Base-by-base conservation (phyloP, 2,329 filamentous ascomycete species). In the Sporothrix luriei region DNA sequence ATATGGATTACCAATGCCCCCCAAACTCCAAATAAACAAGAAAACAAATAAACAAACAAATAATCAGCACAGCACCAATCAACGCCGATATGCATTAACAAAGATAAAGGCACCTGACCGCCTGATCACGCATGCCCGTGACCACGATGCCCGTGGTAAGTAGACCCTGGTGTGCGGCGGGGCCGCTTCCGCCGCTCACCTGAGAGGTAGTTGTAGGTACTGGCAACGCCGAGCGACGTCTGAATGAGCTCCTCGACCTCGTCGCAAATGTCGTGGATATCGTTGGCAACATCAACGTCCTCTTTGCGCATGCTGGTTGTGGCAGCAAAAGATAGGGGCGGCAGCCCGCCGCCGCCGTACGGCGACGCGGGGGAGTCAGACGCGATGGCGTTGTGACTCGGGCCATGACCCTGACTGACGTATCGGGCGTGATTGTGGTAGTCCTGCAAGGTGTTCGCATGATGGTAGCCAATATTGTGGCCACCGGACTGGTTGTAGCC, bases 221-320 rank as follows among this genome's bases (percentile, higher is more conserved):
- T 71, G 16, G 70, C 59, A 1, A 69, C 67, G 19, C 70, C 70
- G 13, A 71, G 67, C 1, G 61, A 46, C 43, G 62, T 48, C 21
- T 61, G 59, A 26, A 71, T 52, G 16, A 71, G 70, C 38, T 59
- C 51, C 46, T 71, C 70, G 24, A 54, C 61, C 61, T 71, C 70
- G 61, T 71, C 70, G 62, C 70, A 71, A n/a, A 71, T 67, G 48
- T 59, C 52, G 55, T 71, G 61, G 13, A 71, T 62, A 19, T 69
- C 62, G 54, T 67, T 57, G 29, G 24, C 14, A n/a, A 65, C 14
- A n/a, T 66, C 61, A 3, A 21, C 43, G 3, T 66, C 66, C 16
- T 68, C 52, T 21, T 49, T 64, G 24, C 16, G 61, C 24, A 24
- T 24, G 14, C 38, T n/a, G 21, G 21, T 21, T 16, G 38, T n/a